Percentiles rank a stretch among this genome's conserved stretches.
Evolutionary conservation across 116 monocot species (phyloP).

Genomic region (Cymodocea nodosa): DNA sequence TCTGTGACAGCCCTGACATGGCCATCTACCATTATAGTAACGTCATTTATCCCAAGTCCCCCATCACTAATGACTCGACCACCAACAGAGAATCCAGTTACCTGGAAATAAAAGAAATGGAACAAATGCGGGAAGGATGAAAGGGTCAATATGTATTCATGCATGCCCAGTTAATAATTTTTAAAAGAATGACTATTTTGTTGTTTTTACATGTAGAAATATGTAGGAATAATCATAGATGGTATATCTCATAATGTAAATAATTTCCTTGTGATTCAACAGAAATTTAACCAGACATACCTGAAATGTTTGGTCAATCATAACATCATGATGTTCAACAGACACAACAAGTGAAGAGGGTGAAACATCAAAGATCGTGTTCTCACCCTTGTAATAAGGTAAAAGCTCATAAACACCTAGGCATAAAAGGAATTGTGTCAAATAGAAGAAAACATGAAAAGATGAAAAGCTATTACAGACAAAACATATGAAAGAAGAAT

Average conservation of each 20-base stretch:
- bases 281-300: constrained; percentile 12
- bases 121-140: background rate
- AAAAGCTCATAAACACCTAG: constrained; percentile 73
- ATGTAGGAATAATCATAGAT: no score
- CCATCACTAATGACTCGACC: constrained; percentile 76
- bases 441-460: background rate
- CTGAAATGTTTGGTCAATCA: constrained; percentile 67
- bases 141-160: background rate
- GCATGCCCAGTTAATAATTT: background rate
- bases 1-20: constrained; percentile 52
- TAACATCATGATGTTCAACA: constrained; percentile 64
- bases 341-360: constrained; percentile 65
- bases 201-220: no score
- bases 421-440: constrained; percentile 5
- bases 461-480: background rate
- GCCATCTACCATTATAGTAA: constrained; percentile 69
- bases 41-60: constrained; percentile 61
- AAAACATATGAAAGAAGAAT: background rate
- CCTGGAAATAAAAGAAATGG: constrained; percentile 19
- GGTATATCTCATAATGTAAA: no score
- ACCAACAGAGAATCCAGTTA: constrained; percentile 97
- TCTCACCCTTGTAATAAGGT: constrained; percentile 92
- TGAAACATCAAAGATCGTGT: constrained; percentile 91
- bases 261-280: background rate
- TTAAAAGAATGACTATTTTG: no score